These are phyloP conservation scores for Tarenaya hassleriana DNA, from an alignment of 345 rosid genomes.

Conservation along the genomic window DNA sequence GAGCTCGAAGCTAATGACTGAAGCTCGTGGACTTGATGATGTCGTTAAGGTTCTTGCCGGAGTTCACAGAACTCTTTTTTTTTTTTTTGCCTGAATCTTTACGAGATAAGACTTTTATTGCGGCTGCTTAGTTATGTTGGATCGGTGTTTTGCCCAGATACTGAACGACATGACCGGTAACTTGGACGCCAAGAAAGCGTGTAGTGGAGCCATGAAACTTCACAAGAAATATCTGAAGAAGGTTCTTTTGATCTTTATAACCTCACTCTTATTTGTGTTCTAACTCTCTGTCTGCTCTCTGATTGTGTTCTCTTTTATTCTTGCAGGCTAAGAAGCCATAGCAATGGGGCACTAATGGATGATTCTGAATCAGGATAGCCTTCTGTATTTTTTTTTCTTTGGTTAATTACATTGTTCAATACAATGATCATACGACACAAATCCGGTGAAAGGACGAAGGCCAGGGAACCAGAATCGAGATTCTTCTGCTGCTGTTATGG, in stretches of 20 bases:
- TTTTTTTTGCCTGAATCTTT: too few species aligned
- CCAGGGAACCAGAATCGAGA: background rate
- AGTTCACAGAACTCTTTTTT: conserved; percentile 1
- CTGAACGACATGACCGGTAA: conserved; percentile 86
- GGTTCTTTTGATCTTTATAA: background rate
- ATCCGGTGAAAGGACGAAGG: background rate
- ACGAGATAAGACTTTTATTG: too few species aligned
- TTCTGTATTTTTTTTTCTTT: too few species aligned
- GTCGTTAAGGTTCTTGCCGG: conserved; percentile 62
- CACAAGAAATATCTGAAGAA: conserved; percentile 63
- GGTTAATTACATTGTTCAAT: too few species aligned
- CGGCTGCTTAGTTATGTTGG: background rate
- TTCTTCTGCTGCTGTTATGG: too few species aligned
- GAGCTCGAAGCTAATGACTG: conserved; percentile 65
- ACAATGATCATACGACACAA: background rate
- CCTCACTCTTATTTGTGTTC: background rate
- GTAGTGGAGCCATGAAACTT: conserved; percentile 88
- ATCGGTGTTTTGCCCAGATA: conserved; percentile 41
- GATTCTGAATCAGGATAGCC: too few species aligned
- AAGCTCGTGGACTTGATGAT: conserved; percentile 95
- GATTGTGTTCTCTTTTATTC: background rate
- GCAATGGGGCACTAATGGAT: background rate
- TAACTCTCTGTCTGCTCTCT: too few species aligned
- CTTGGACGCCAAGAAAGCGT: conserved; percentile 88
- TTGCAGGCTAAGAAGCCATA: background rate